Evolutionary conservation across 768 basidiomycete species (phyloP), one percentile per base, ranked within the genome.

Genomic region (Clitopilus passeckerianus): DNA sequence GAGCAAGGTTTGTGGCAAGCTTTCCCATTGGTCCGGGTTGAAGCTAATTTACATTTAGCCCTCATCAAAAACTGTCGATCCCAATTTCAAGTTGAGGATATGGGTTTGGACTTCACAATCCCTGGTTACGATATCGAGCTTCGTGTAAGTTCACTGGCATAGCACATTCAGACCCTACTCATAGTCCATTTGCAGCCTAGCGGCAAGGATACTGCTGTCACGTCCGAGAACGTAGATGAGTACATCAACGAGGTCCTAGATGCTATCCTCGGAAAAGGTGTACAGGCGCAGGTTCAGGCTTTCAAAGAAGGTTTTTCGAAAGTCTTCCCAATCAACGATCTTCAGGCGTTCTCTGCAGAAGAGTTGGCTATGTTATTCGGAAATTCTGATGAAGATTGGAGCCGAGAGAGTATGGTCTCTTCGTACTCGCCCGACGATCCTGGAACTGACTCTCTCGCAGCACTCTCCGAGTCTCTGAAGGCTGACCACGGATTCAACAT

Each of bases 401-500:
- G 84, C 61, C 69, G 80, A 10, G 95, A 97, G 72, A 93, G 95
- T 98, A 71, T 63, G 93, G 30, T 56, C 16, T 55, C 1, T 9
- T 23, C 43, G 46, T n/a, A 52, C 23, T 44, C 24, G 62, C 16
- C 41, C 43, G 56, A 43, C 18, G 14, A 43, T 34, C 24, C n/a
- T 55, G 64, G 74, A 34, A 63, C 33, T 35, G 18, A 44, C 54
- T 20, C 60, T 58, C 37, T 20, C 37, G 2, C 63, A 97, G 96
- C 94, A 20, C 80, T 98, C 34, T 85, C 82, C 35, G 95, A 96
- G 70, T 87, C 90, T 2, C 72, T 98, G 71, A 98, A 98, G 72
- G 97, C 97, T 10, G 97, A 99, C 67, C 97, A 99, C 69, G 97
- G 97, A 7, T 99, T 95, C 80, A 95, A 96, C 67, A 87, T 90